Conservation (phyloP, 2,329 filamentous ascomycete species). For the Aspergillus sp. region DNA sequence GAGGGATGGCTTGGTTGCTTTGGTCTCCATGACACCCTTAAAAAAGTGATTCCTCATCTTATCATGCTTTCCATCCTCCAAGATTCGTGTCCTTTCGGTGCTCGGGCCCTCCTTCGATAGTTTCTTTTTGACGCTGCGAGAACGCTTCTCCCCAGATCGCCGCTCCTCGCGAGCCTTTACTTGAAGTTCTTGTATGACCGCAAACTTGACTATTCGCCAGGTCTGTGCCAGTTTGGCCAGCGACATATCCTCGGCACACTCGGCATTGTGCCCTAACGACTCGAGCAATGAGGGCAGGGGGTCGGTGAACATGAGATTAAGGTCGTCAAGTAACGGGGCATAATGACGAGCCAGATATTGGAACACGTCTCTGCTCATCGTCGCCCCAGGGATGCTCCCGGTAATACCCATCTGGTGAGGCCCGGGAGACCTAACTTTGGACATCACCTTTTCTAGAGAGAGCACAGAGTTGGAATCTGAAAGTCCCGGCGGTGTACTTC, state of each 20-base stretch:
- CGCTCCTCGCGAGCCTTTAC: slow-evolving; percentile 35
- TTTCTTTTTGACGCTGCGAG: slow-evolving; percentile 22
- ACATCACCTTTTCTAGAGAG: slow-evolving; percentile 51
- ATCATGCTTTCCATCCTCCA: slow-evolving; percentile 32
- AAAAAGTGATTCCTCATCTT: slow-evolving; percentile 43
- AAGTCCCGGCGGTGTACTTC: slow-evolving; percentile 52
- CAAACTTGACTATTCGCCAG: slow-evolving; percentile 56
- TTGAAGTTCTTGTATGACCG: slow-evolving; percentile 50
- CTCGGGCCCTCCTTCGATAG: slow-evolving; percentile 29
- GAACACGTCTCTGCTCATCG: slow-evolving; percentile 40
- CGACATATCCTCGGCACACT: slow-evolving; percentile 50
- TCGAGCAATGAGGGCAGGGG: slow-evolving; percentile 35
- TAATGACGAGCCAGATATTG: slow-evolving; percentile 44
- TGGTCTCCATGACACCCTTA: slow-evolving; percentile 41
- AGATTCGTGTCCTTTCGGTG: slow-evolving; percentile 22
- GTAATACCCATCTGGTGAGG: slow-evolving; percentile 50
- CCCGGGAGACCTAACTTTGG: slow-evolving; percentile 38
- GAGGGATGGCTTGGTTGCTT: slow-evolving; percentile 19
- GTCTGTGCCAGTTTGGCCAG: slow-evolving; percentile 55
- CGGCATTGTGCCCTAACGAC: slow-evolving; percentile 53
- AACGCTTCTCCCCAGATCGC: slow-evolving; percentile 18
- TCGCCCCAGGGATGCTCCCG: slow-evolving; percentile 48
- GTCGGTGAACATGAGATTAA: slow-evolving; percentile 20
- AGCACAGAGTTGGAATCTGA: slow-evolving; percentile 48
- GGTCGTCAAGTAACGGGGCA: slow-evolving; percentile 33